Evolutionary conservation across 1,284 basidiomycete species (phyloP).

Genomic region (Fomitopsis betulina): DNA sequence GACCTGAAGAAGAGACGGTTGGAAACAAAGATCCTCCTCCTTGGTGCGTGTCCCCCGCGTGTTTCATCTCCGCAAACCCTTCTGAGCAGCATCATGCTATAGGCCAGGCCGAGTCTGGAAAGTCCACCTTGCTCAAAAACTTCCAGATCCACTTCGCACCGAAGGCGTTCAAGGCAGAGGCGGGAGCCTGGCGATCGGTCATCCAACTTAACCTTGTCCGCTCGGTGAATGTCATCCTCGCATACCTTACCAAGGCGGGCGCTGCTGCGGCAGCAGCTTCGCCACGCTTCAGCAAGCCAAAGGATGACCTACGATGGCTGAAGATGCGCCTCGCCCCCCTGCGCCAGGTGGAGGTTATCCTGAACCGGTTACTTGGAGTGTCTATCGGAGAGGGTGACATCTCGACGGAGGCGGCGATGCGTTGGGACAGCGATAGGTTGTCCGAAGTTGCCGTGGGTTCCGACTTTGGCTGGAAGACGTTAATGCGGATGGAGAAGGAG

Average conservation of each 20-base stretch:
- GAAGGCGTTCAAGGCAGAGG: constrained; percentile 50
- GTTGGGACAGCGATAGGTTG: constrained; percentile 5
- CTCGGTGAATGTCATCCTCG: constrained; percentile 53
- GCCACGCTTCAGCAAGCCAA: constrained; percentile 7
- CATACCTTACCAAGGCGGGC: constrained; percentile 28
- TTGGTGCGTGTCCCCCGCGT: constrained; percentile 35
- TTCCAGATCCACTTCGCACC: constrained; percentile 60
- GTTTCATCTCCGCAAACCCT: neutral
- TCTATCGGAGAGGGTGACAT: constrained; percentile 8
- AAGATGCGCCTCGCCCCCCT: constrained; percentile 50
- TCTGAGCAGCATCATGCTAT: neutral
- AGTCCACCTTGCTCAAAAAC: constrained; percentile 63
- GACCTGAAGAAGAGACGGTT: constrained; percentile 33
- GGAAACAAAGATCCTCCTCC: constrained; percentile 44
- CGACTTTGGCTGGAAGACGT: constrained; percentile 44
- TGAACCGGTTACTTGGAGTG: constrained; percentile 27
- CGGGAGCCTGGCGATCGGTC: constrained; percentile 54
- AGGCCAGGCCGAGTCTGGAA: constrained; percentile 66
- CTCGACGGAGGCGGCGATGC: neutral
- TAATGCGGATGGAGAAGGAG: constrained; percentile 10
- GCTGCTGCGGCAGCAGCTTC: constrained; percentile 2
- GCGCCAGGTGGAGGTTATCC: constrained; percentile 49
- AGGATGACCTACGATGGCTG: constrained; percentile 37
- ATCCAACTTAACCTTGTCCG: constrained; percentile 62
- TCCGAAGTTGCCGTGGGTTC: constrained; percentile 43